Base-by-base conservation (phyloP, 495 filamentous ascomycete genomes). In the Physcia stellaris region DNA sequence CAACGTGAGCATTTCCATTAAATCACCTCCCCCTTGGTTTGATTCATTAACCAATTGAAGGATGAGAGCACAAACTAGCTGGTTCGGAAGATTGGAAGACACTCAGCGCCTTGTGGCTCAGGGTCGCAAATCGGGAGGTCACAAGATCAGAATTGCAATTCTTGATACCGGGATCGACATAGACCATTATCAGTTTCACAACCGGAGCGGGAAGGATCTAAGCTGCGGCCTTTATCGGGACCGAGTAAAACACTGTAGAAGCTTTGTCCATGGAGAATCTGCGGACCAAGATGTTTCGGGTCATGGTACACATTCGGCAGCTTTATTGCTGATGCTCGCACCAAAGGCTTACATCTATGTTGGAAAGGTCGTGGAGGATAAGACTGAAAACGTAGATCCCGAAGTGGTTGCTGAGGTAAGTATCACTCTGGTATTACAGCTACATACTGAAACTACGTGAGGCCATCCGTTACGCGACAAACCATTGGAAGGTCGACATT, bases 71-170 rank as follows among this genome's bases (percentile, higher is more conserved):
- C n/a, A n/a, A n/a, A n/a, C n/a, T n/a, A n/a, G n/a, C n/a, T n/a
- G n/a, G n/a, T n/a, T n/a, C n/a, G n/a, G n/a, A n/a, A n/a, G n/a
- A n/a, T n/a, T n/a, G n/a, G n/a, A n/a, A n/a, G n/a, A n/a, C n/a
- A n/a, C n/a, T n/a, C n/a, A n/a, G n/a, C n/a, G n/a, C n/a, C n/a
- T n/a, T n/a, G n/a, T n/a, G n/a, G n/a, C n/a, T n/a, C n/a, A n/a
- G n/a, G n/a, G n/a, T n/a, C n/a, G n/a, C n/a, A n/a, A n/a, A n/a
- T n/a, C n/a, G n/a, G n/a, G n/a, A n/a, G n/a, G n/a, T n/a, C n/a
- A n/a, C n/a, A n/a, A 45, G 37, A 50, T 57, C 22, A 49, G 54
- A 46, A 56, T 58, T 52, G 55, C 55, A 20, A 54, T 58, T 22
- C 47, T 58, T 26, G 55, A 58, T 37, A 48, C 50, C 24, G 55